Conservation (phyloP, 1,139 yeast species). For the Candida tropicalis region DNA sequence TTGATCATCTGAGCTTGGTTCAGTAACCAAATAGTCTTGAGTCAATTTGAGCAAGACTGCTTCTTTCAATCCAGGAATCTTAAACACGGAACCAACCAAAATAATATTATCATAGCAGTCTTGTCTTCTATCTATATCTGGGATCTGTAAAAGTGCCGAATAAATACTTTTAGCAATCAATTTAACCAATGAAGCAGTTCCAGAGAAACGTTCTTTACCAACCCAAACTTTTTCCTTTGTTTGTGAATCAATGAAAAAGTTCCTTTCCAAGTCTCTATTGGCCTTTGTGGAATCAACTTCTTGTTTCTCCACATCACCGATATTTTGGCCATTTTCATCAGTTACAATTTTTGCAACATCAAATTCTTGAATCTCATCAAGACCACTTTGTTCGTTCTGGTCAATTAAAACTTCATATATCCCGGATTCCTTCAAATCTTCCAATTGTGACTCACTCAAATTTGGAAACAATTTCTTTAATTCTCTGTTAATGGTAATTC, state of each 20-base stretch:
- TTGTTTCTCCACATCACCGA: constrained; percentile 20
- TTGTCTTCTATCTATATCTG: constrained; percentile 73
- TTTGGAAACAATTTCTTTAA: constrained; percentile 59
- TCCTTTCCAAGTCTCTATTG: constrained; percentile 65
- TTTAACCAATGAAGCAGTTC: constrained; percentile 61
- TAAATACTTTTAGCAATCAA: constrained; percentile 58
- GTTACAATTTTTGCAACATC: constrained; percentile 92
- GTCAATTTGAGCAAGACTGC: constrained; percentile 63
- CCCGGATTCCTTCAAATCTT: constrained; percentile 69
- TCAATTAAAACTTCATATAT: constrained; percentile 76
- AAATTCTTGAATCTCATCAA: constrained; percentile 62
- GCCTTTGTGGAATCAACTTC: constrained; percentile 31
- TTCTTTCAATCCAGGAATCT: constrained; percentile 76
- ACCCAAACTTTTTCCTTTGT: constrained; percentile 58
- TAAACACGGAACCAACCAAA: constrained; percentile 74
- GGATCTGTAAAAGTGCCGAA: constrained; percentile 53
- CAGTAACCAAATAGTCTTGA: constrained; percentile 55
- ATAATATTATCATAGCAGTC: constrained; percentile 87
- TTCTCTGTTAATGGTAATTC: constrained; percentile 58
- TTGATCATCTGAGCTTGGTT: constrained; percentile 25
- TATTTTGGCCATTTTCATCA: constrained; percentile 29
- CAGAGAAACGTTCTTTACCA: constrained; percentile 89
- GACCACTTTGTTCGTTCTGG: constrained; percentile 58
- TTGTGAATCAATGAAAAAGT: constrained; percentile 61
- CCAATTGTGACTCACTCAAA: constrained; percentile 62